phyloP scores from a whole-genome alignment of 2,329 filamentous ascomycete species.

The Sporothrix brasiliensis region DNA sequence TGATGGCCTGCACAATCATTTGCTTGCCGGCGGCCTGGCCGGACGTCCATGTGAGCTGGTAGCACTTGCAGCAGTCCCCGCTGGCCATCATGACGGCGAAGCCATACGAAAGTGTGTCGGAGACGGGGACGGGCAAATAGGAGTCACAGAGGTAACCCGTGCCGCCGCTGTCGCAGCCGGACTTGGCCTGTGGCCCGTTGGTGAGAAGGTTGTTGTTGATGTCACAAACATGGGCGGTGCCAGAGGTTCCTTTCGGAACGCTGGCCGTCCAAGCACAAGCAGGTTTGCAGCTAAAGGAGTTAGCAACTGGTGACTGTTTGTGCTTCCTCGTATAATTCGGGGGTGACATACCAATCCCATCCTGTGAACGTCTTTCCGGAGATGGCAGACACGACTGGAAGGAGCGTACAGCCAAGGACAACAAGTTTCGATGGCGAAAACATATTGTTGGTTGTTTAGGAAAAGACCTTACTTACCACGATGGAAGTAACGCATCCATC shows the following conservation, averaged over 20 bases:
- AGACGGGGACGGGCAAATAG: neutral
- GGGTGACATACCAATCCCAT: constrained; percentile 11
- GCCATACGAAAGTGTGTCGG: constrained; percentile 32
- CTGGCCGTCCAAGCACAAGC: neutral
- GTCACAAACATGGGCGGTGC: constrained; percentile 3
- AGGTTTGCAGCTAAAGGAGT: constrained; percentile 5
- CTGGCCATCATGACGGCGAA: constrained; percentile 33
- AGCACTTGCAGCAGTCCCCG: constrained; percentile 35
- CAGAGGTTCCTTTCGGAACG: neutral
- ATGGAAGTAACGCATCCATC: neutral
- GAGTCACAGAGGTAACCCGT: constrained; percentile 5
- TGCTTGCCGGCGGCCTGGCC: constrained; percentile 33
- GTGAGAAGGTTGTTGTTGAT: constrained; percentile 12
- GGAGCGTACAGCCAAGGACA: neutral
- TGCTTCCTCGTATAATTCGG: neutral
- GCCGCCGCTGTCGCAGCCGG: neutral
- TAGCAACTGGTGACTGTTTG: neutral
- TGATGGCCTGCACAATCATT: constrained; percentile 35
- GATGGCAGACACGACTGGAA: neutral
- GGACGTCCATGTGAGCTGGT: constrained; percentile 34
- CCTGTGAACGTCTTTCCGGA: constrained; percentile 11
- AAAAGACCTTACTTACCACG: too few relatives aligned
- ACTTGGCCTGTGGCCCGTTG: constrained; percentile 5
- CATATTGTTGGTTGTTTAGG: neutral
- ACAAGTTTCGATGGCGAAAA: neutral